Conservation (phyloP, 2,329 filamentous ascomycete species). For the Dactylella cylindrospora region DNA sequence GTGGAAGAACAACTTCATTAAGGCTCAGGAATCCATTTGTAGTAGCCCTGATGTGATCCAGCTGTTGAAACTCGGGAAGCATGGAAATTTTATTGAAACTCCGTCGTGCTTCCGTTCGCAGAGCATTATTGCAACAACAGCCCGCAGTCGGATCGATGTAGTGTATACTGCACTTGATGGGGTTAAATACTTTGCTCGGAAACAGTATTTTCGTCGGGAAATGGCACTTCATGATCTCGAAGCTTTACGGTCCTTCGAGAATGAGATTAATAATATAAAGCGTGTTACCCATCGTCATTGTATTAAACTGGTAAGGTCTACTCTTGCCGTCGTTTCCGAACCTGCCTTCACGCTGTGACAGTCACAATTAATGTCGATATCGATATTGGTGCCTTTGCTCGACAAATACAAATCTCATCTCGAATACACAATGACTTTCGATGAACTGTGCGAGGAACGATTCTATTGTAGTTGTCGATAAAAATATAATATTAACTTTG, state of each 20-base stretch:
- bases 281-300: constrained; percentile 45
- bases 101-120: constrained; percentile 47
- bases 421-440: no score
- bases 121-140: constrained; percentile 44
- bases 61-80: constrained; percentile 47
- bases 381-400: no score
- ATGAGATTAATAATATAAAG: constrained; percentile 47
- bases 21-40: constrained; percentile 47
- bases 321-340: constrained; percentile 14
- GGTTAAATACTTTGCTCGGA: constrained; percentile 6
- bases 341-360: constrained; percentile 3
- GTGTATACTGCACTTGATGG: constrained; percentile 47
- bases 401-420: no score
- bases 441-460: no score
- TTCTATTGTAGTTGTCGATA: no score
- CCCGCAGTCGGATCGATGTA: constrained; percentile 47
- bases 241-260: constrained; percentile 30
- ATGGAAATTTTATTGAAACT: constrained; percentile 46
- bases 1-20: constrained; percentile 44
- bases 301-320: constrained; percentile 44
- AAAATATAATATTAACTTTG: no score
- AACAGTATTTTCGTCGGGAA: constrained; percentile 42
- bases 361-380: no score
- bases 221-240: constrained; percentile 22
- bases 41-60: constrained; percentile 48